Base-by-base conservation (phyloP, 768 basidiomycete species). In the Cubamyces sp. region DNA sequence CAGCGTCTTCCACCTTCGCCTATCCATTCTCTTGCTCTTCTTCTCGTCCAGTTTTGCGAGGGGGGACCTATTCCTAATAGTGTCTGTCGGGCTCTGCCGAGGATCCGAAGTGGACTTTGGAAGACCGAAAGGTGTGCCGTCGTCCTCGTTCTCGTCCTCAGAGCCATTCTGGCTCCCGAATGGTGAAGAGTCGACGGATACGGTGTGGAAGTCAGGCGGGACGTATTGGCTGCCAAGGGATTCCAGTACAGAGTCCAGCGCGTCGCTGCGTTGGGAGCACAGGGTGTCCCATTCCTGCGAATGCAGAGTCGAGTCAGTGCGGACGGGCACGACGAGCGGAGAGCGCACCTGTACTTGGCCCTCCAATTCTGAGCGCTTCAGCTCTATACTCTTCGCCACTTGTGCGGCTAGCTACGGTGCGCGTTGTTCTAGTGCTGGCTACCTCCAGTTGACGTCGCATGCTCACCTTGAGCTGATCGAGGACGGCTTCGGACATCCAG, bases 1-100 rank as follows among this genome's bases (percentile, higher is more conserved):
- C 37, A 94, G 70, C 0, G 88, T 90, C 79, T 92, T 94, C 92
- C 92, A 93, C 34, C 77, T 79, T 42, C 77, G 79, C 60, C 85
- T 78, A 66, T 88, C 86, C 25, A 68, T 70, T 21, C 42, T 40
- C 26, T 41, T 56, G 48, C 37, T 45, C 30, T 34, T 54, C 57
- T 46, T 59, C 57, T 64, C 57, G 15, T 49, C 40, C 58, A 66
- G 62, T 30, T 64, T 67, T 3, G 58, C 66, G 26, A 54, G 54
- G 12, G 55, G 64, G 9, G 65, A 69, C 3, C 70, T 67, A 45
- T 61, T 68, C 15, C 73, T 69, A 15, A 83, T 57, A 41, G 83
- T 80, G 62, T 79, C 77, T 8, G 81, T 74, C 51, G 81, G 78
- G 67, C 76, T 82, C n/a, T 73, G 72, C 18, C 74, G 66, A 5